Conservation (phyloP, 129 eudicot species). For the Pseudognaphalium luteoalbum region DNA sequence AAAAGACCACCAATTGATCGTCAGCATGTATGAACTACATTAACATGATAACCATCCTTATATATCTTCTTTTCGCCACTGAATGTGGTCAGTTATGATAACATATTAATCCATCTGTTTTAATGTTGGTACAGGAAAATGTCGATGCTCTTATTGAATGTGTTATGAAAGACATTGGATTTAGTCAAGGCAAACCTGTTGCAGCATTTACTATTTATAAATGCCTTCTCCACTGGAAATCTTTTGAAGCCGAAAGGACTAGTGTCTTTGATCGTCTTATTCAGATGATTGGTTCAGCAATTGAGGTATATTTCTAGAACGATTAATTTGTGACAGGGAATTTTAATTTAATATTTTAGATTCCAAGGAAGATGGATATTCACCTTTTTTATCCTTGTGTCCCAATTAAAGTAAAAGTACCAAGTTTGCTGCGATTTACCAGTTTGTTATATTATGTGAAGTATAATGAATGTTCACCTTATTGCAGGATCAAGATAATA, state of each 20-base stretch:
- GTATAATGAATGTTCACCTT: slow-evolving; percentile 10
- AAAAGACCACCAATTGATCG: slow-evolving; percentile 82
- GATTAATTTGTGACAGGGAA: background rate
- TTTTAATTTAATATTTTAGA: background rate
- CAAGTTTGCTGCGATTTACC: slow-evolving; percentile 1
- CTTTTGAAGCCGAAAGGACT: slow-evolving; percentile 95
- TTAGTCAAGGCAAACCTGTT: slow-evolving; percentile 95
- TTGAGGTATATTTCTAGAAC: slow-evolving; percentile 60
- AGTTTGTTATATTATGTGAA: background rate
- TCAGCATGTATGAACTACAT: slow-evolving; percentile 60
- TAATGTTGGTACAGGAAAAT: slow-evolving; percentile 67
- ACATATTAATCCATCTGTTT: background rate
- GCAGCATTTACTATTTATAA: slow-evolving; percentile 96
- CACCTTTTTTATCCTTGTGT: background rate
- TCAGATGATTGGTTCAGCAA: slow-evolving; percentile 97
- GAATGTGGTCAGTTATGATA: slow-evolving; percentile 4
- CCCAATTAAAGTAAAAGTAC: background rate
- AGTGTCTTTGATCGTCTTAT: slow-evolving; percentile 98
- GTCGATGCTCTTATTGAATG: slow-evolving; percentile 89
- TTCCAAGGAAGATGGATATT: background rate
- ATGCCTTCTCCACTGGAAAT: slow-evolving; percentile 97
- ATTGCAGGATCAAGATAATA: slow-evolving; percentile 43
- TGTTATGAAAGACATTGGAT: slow-evolving; percentile 84
- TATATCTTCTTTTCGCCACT: slow-evolving; percentile 1
- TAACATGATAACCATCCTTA: background rate